A percentile compares a stretch with the other conserved stretches of the same genome.
Evolutionary conservation across 306 rosid species (phyloP).

Genomic region (Cicer bijugum): DNA sequence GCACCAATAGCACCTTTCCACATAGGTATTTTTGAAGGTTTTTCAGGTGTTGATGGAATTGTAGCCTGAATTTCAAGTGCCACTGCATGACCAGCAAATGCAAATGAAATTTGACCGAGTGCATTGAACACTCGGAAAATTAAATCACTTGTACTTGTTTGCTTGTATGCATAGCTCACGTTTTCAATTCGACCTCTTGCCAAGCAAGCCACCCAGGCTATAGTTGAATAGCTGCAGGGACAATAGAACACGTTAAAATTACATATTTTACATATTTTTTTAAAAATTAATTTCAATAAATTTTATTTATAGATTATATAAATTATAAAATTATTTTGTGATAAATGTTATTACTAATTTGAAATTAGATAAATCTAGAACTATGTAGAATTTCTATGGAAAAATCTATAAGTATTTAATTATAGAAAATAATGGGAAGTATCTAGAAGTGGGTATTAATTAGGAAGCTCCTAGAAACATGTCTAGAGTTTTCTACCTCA

Average conservation of each 20-base stretch:
- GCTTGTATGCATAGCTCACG: conserved; percentile 80
- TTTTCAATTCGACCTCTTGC: conserved; percentile 60
- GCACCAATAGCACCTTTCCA: conserved; percentile 93
- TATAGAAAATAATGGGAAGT: too few species aligned
- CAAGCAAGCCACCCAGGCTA: conserved; percentile 88
- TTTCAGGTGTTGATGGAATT: conserved; percentile 86
- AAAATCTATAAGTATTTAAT: too few species aligned
- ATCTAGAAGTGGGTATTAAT: too few species aligned
- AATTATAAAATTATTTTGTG: too few species aligned
- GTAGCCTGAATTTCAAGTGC: conserved; percentile 95
- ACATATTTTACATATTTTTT: too few species aligned
- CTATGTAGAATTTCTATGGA: too few species aligned
- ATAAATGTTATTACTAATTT: too few species aligned
- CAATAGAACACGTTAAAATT: not conserved
- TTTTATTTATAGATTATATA: too few species aligned
- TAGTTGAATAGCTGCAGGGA: conserved; percentile 79
- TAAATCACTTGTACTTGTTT: conserved; percentile 58
- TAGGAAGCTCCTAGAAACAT: too few species aligned
- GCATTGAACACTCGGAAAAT: conserved; percentile 83
- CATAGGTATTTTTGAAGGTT: conserved; percentile 80
- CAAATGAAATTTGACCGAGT: conserved; percentile 83
- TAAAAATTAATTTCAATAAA: too few species aligned
- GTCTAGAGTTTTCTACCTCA: too few species aligned
- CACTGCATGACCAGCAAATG: conserved; percentile 96
- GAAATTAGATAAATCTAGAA: too few species aligned